phyloP scores from a whole-genome alignment of 208 protist genomes.

The Trichomonas tenax region DNA sequence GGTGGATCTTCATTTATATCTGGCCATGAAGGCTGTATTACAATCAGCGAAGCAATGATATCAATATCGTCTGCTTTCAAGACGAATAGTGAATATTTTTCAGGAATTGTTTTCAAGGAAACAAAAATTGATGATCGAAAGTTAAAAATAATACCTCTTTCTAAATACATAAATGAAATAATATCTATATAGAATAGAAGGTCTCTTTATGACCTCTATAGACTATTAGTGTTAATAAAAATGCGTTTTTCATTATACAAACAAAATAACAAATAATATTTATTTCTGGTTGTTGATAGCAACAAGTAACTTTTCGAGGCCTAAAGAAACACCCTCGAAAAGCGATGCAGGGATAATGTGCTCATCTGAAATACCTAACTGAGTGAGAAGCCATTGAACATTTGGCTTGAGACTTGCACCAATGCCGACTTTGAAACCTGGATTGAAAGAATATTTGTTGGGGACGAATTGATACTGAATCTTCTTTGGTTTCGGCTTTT shows the following conservation, averaged over 20 bases:
- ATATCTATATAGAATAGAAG: too few species aligned
- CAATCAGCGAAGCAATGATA: too few species aligned
- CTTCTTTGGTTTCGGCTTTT: neutral
- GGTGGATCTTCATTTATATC: too few species aligned
- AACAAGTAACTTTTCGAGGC: neutral
- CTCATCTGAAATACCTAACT: neutral
- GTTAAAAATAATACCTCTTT: too few species aligned
- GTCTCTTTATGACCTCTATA: neutral
- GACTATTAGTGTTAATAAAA: neutral
- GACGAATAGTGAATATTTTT: too few species aligned
- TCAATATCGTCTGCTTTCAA: too few species aligned
- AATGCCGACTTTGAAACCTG: neutral
- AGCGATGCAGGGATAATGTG: neutral
- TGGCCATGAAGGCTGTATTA: too few species aligned
- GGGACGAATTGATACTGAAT: neutral
- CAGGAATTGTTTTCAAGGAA: too few species aligned
- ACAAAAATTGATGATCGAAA: too few species aligned
- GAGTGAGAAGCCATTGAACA: neutral
- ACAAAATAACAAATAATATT: neutral
- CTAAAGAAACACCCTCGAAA: neutral
- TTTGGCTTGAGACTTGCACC: neutral
- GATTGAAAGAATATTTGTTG: neutral
- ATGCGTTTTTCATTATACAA: neutral
- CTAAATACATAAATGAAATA: too few species aligned
- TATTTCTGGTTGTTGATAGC: neutral